Percentiles rank a stretch among this genome's conserved stretches.
phyloP scores from a whole-genome alignment of 768 basidiomycete species.

The Dentipellis sp. region DNA sequence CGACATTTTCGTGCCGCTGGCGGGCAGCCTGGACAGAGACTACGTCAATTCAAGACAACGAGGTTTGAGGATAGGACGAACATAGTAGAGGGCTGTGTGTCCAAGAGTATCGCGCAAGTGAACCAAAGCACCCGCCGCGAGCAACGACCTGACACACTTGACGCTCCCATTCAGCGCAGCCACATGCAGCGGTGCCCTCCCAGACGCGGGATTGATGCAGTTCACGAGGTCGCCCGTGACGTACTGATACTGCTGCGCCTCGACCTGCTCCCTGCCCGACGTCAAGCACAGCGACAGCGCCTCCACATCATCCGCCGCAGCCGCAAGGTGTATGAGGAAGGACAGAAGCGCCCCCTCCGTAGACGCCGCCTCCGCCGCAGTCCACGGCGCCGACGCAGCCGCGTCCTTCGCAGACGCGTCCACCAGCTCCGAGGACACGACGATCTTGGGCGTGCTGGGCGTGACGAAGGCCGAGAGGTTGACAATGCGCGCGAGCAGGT shows the following conservation, averaged over 20 bases:
- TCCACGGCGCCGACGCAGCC: constrained; percentile 68
- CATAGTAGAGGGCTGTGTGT: constrained; percentile 80
- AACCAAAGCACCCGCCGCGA: constrained; percentile 71
- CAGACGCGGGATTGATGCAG: constrained; percentile 58
- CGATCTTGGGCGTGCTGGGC: constrained; percentile 28
- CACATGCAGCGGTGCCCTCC: constrained; percentile 69
- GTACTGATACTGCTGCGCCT: constrained; percentile 20
- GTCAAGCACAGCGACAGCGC: constrained; percentile 51
- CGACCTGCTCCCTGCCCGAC: constrained; percentile 3
- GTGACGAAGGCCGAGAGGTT: constrained; percentile 42
- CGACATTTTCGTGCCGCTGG: constrained; percentile 52
- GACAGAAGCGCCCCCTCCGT: constrained; percentile 69
- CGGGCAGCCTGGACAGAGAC: constrained; percentile 54
- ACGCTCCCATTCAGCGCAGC: constrained; percentile 62
- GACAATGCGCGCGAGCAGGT: constrained; percentile 58
- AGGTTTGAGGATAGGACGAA: too few species aligned
- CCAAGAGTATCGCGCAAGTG: constrained; percentile 74
- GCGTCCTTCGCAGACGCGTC: constrained; percentile 33
- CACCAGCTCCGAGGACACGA: constrained; percentile 22
- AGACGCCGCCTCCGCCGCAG: constrained; percentile 62
- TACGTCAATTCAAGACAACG: too few species aligned
- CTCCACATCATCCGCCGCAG: constrained; percentile 58
- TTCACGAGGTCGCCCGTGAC: constrained; percentile 68
- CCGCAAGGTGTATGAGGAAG: constrained; percentile 72
- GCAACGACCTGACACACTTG: constrained; percentile 34